Percentiles rank a stretch among this genome's conserved stretches.
These are phyloP conservation scores for Clonostachys solani DNA, from an alignment of 2,329 filamentous ascomycete genomes.

Conservation along the genomic window DNA sequence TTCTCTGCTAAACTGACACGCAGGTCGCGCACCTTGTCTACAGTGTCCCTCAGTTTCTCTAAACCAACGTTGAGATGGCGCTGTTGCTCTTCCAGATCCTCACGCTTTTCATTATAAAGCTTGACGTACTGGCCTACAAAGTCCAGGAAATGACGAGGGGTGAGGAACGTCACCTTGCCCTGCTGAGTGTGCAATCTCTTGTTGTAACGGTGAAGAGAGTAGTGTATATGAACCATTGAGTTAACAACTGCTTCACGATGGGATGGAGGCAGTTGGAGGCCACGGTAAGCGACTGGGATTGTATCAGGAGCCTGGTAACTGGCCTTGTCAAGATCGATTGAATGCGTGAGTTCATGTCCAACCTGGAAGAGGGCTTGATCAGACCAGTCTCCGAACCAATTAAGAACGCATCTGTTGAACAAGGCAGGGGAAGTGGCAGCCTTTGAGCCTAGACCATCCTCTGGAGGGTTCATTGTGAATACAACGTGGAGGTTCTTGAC, in stretches of 20 bases:
- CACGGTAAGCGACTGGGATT: slow-evolving; percentile 88
- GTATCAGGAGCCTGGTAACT: slow-evolving; percentile 85
- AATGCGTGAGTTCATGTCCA: slow-evolving; percentile 89
- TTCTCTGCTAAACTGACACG: slow-evolving; percentile 89
- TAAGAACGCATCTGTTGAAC: slow-evolving; percentile 99
- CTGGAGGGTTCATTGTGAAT: slow-evolving; percentile 99
- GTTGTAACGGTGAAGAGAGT: slow-evolving; percentile 90
- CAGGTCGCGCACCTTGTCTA: slow-evolving; percentile 93
- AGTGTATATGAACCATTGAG: slow-evolving; percentile 98
- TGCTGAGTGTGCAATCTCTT: slow-evolving; percentile 85
- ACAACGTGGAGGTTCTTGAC: slow-evolving; percentile 98
- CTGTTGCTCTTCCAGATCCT: slow-evolving; percentile 97
- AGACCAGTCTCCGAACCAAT: slow-evolving; percentile 99
- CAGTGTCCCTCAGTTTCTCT: slow-evolving; percentile 93
- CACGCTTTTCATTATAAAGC: slow-evolving; percentile 96
- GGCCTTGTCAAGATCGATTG: slow-evolving; percentile 88
- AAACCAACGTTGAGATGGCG: slow-evolving; percentile 97
- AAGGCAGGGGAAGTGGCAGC: slow-evolving; percentile 95
- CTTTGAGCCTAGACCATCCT: slow-evolving; percentile 91
- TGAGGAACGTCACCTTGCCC: slow-evolving; percentile 87
- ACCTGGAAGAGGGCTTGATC: slow-evolving; percentile 99
- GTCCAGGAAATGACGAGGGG: slow-evolving; percentile 93
- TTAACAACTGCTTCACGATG: slow-evolving; percentile 94
- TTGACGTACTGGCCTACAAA: slow-evolving; percentile 98
- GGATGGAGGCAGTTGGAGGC: slow-evolving; percentile 76